Evolutionary conservation across 176 grass and related monocot genomes (phyloP), one percentile per base, ranked within the genome.

Genomic region (Phoenix dactylifera): DNA sequence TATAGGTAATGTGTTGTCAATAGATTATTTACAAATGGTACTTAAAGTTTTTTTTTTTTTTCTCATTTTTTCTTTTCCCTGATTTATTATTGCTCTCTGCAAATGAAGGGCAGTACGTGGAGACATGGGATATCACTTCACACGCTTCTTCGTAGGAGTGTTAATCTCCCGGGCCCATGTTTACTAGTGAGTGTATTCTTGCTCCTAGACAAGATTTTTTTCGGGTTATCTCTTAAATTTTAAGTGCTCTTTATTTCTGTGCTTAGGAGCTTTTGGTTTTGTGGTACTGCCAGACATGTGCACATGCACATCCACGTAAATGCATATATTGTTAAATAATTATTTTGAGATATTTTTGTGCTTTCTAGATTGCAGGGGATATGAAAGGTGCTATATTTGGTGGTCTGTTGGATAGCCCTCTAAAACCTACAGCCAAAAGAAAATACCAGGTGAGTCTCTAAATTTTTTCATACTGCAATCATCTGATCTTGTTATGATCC

Each of bases 71-170:
- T 68, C 66, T 20, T 18, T 52, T 63, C 57, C 32, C 6, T 69
- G 63, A 65, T 72, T 77, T n/a, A 68, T 65, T 77, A 60, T 83
- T 75, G 50, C 62, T 83, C 65, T 78, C 74, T 60, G 58, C 59
- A 81, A 86, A 78, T 95, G 74, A 89, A 83, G 79, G 77, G 51
- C 77, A 95, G 90, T 59, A 95, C 90, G 74, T 95, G 82, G 90
- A 95, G 89, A 81, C 79, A 95, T 84, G 90, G 90, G 49, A 89
- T 83, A 56, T 95, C 90, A 57, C 80, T 95, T 65, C 81, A 76
- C 59, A 95, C 90, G 51, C 90, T 95, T 56, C 55, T 89, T 50
- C 80, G 90, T 57, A 95, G 60, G 58, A 95, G 74, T 71, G 65
- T 74, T 30, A 60, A 74, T 75, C 57, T 81, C 59, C 70, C 73